Conservation (phyloP, 805 yeast species). For the Monosporozyma unispora region DNA sequence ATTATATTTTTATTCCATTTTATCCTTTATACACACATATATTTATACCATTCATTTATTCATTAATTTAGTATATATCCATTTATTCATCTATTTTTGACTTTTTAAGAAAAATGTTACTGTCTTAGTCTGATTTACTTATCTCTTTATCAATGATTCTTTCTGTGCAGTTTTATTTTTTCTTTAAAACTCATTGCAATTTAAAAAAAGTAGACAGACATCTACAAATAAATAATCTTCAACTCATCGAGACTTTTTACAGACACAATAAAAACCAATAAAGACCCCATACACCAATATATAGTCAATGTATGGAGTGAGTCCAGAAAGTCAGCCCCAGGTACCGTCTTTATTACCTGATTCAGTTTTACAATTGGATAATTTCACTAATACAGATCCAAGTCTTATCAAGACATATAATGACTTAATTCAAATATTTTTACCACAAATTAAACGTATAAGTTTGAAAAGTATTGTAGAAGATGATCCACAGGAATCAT, state of each 20-base stretch:
- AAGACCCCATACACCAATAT: no score
- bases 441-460: neutral
- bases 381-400: neutral
- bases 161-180: neutral
- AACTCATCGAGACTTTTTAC: neutral
- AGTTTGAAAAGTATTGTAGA: neutral
- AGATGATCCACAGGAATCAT: neutral
- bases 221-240: no score
- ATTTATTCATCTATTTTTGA: neutral
- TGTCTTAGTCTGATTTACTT: neutral
- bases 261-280: neutral
- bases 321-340: neutral
- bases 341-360: neutral
- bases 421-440: slow-evolving; percentile 2
- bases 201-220: no score
- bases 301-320: neutral
- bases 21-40: neutral
- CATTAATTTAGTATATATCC: neutral
- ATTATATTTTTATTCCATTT: neutral
- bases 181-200: neutral
- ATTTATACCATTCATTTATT: neutral
- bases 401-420: slow-evolving; percentile 2
- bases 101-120: neutral
- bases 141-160: neutral
- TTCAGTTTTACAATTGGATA: neutral